Conservation (phyloP, 208 protist species). For the Acanthamoeba castellanii region DNA sequence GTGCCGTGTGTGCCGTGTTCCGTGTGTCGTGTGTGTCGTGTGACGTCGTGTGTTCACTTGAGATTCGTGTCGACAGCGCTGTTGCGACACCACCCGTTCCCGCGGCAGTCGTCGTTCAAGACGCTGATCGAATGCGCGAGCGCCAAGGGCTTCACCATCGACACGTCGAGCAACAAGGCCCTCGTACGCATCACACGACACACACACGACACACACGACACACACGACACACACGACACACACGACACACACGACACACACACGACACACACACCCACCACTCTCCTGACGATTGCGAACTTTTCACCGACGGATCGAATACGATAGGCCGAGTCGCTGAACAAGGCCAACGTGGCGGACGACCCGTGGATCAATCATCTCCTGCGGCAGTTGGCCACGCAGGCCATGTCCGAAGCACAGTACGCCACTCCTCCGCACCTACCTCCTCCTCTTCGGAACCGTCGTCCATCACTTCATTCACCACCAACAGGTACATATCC, state of each 20-base stretch:
- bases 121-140: conserved; percentile 70
- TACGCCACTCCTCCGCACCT: too few relatives aligned
- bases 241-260: too few relatives aligned
- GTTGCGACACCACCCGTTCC: conserved; percentile 81
- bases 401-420: conserved; percentile 69
- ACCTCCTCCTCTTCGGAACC: too few relatives aligned
- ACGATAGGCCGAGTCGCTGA: conserved; percentile 46
- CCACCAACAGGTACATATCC: too few relatives aligned
- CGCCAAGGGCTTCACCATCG: conserved; percentile 54
- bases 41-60: not conserved
- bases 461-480: too few relatives aligned
- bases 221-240: too few relatives aligned
- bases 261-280: too few relatives aligned
- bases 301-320: too few relatives aligned
- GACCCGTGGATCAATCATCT: conserved; percentile 62
- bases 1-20: too few relatives aligned
- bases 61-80: not conserved
- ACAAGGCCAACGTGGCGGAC: conserved; percentile 15
- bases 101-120: conserved; percentile 75
- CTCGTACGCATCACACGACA: conserved; percentile 1
- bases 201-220: too few relatives aligned
- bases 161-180: conserved; percentile 55
- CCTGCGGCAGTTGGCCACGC: conserved; percentile 55
- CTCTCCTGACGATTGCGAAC: not conserved
- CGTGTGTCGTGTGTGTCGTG: too few relatives aligned